phyloP scores from a whole-genome alignment of 2,329 filamentous ascomycete species.

The Pestalotiopsis sp. region DNA sequence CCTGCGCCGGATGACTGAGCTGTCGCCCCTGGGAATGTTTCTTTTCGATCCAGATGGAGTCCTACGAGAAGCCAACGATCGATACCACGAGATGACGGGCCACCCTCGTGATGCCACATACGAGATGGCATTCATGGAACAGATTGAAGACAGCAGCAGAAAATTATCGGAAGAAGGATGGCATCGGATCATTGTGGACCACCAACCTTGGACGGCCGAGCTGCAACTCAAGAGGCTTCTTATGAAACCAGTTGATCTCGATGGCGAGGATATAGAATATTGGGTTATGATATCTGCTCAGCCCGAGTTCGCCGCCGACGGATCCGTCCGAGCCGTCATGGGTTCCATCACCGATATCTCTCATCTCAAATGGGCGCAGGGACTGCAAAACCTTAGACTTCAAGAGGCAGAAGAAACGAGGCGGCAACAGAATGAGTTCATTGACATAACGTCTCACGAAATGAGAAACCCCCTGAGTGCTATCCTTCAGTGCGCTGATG shows the following conservation, averaged over 20 bases:
- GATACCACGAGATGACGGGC: conserved; percentile 50
- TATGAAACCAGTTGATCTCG: conserved; percentile 32
- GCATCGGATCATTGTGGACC: conserved; percentile 36
- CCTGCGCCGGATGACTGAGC: conserved; percentile 39
- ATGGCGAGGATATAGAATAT: conserved; percentile 42
- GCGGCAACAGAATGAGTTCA: conserved; percentile 58
- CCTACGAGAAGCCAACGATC: conserved; percentile 46
- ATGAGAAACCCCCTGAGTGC: conserved; percentile 58
- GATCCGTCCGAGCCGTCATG: conserved; percentile 38
- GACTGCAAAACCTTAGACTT: conserved; percentile 37
- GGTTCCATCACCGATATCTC: conserved; percentile 47
- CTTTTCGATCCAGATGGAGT: conserved; percentile 41
- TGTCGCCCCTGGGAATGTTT: conserved; percentile 41
- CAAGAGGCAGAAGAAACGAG: conserved; percentile 40
- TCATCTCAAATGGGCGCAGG: conserved; percentile 45
- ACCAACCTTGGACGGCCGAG: conserved; percentile 41
- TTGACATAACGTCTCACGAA: conserved; percentile 54
- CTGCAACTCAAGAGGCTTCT: conserved; percentile 41
- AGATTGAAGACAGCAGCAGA: conserved; percentile 39
- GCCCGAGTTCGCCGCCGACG: conserved; percentile 35
- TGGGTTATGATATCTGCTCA: conserved; percentile 45
- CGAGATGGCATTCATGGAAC: conserved; percentile 44
- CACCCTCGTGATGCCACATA: conserved; percentile 37
- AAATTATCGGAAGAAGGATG: conserved; percentile 38
- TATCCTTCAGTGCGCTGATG: conserved; percentile 60